Percentiles rank a stretch among this genome's conserved stretches.
These are phyloP conservation scores for Drechslerella dactyloides DNA, from an alignment of 2,329 filamentous ascomycete species.

Conservation along the genomic window DNA sequence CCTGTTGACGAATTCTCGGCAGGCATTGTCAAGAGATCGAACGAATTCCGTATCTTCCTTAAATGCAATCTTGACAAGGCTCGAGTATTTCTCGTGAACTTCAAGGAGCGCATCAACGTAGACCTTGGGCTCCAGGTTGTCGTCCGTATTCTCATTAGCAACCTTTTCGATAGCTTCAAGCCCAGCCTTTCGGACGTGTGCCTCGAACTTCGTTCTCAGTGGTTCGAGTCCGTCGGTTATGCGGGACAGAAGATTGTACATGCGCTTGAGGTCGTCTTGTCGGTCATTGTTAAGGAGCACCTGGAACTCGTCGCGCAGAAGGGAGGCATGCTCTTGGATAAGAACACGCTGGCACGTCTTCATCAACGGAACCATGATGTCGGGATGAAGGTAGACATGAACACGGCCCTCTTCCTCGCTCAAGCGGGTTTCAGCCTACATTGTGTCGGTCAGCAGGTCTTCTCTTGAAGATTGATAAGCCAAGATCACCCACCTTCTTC, in stretches of 20 bases:
- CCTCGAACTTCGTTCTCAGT: slow-evolving; percentile 83
- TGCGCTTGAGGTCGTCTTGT: slow-evolving; percentile 91
- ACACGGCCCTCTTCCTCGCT: slow-evolving; percentile 95
- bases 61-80: slow-evolving; percentile 89
- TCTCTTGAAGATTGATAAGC: not conserved
- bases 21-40: slow-evolving; percentile 88
- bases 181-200: slow-evolving; percentile 88
- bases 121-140: slow-evolving; percentile 86
- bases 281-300: slow-evolving; percentile 90
- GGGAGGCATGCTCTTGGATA: slow-evolving; percentile 81
- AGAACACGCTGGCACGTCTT: slow-evolving; percentile 86
- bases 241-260: slow-evolving; percentile 89
- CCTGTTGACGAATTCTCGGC: slow-evolving; percentile 95
- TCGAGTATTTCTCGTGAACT: slow-evolving; percentile 91
- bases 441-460: slow-evolving; percentile 1
- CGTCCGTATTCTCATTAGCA: slow-evolving; percentile 75
- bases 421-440: slow-evolving; percentile 75
- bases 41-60: slow-evolving; percentile 97
- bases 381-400: slow-evolving; percentile 84
- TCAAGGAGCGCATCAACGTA: slow-evolving; percentile 95
- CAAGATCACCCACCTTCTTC: slow-evolving; percentile 72
- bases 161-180: slow-evolving; percentile 89
- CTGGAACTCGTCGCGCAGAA: slow-evolving; percentile 96
- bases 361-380: slow-evolving; percentile 84
- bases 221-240: slow-evolving; percentile 93